Evolutionary conservation across 73 alveolate genomes (phyloP).

Genomic region (Symbiodinium natans): DNA sequence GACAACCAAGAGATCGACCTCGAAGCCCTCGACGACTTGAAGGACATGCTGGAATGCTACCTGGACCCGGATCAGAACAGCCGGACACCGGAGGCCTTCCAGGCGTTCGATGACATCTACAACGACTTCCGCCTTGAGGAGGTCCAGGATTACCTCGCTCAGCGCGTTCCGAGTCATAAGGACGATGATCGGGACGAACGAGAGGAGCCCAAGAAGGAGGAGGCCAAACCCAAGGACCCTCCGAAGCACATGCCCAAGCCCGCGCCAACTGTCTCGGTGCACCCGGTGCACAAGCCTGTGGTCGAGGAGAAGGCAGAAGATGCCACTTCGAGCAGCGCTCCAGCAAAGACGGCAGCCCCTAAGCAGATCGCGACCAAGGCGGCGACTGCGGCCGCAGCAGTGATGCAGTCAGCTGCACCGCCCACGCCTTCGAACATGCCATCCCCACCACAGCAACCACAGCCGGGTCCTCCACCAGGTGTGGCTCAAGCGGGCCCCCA

Average conservation of each 20-base stretch:
- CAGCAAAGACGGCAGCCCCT: slow-evolving; percentile 20
- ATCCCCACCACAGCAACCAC: background rate
- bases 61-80: background rate
- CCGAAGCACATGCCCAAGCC: slow-evolving; percentile 19
- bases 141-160: slow-evolving; percentile 67
- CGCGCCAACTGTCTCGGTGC: slow-evolving; percentile 52
- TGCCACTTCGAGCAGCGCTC: background rate
- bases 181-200: slow-evolving; percentile 7
- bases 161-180: background rate
- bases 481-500: background rate
- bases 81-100: background rate
- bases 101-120: background rate
- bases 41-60: slow-evolving; percentile 11
- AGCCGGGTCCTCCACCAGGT: background rate
- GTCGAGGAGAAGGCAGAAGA: background rate
- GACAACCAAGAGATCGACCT: slow-evolving; percentile 1
- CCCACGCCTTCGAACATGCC: background rate
- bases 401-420: background rate
- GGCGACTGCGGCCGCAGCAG: background rate
- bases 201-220: slow-evolving; percentile 25
- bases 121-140: slow-evolving; percentile 38
- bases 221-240: slow-evolving; percentile 17
- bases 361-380: slow-evolving; percentile 50
- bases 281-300: background rate
- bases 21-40: background rate